Base-by-base conservation (phyloP, 305 asterid species). In the Fraxinus xanthoxyloides region DNA sequence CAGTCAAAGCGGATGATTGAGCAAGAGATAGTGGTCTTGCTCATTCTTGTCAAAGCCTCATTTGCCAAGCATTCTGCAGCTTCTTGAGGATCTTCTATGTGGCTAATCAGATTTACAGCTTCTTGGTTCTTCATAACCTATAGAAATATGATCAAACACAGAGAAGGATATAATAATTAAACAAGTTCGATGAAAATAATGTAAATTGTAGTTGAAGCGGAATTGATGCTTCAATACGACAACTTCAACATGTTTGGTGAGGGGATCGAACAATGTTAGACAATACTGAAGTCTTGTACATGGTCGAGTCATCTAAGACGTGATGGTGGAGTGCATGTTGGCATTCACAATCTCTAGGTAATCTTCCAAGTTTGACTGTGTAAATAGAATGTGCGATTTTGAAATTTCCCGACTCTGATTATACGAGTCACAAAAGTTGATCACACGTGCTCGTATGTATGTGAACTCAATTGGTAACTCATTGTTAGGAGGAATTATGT, bases 1-100 rank as follows among this genome's bases (percentile, higher is more conserved):
- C 82, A 89, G 38, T 87, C 90, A 80, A 92, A 90, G 74, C 93
- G 86, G 78, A 92, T 90, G 74, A 92, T 81, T 74, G 90, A 84
- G 84, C 91, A 90, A 46, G 97, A 85, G 77, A 90, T 86, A 36
- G 70, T 86, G 87, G 76, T 89, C 84, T 72, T 90, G 89, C 89
- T 86, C 92, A 83, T 88, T 87, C 94, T 88, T 72, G 78, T 80
- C 43, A 85, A 43, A 6, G 97, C 97, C 82, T 92, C 94, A 72
- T 84, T 88, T n/a, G 93, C 93, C 78, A 90, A 87, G 63, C 91
- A 89, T 75, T 90, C 91, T 23, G 94, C 91, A 77, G 97, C 94
- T 80, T 86, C 90, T 79, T 90, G 90, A 28, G 94, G 90, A 65
- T 90, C 85, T 51, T 86, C 93, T 17, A 90, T 85, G 85, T 90